A percentile compares a stretch with the other conserved stretches of the same genome.
These are phyloP conservation scores for Phytophthora aleatoria DNA, from an alignment of 352 stramenopile genomes.

Conservation along the genomic window DNA sequence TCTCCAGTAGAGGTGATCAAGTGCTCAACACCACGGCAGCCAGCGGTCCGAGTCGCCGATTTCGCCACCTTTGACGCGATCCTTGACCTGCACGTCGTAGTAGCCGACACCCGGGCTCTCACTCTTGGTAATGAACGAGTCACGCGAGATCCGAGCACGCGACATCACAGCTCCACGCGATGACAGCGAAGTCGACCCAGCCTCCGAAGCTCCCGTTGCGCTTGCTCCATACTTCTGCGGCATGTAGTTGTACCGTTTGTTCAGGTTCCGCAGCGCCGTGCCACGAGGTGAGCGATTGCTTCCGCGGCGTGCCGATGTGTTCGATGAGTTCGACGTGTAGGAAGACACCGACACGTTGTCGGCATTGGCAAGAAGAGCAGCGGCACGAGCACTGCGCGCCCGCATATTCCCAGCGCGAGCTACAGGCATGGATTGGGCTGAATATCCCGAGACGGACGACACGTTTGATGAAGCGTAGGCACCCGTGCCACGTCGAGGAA, in stretches of 20 bases:
- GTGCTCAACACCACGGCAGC: constrained; percentile 58
- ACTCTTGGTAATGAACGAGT: constrained; percentile 76
- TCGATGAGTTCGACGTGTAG: constrained; percentile 57
- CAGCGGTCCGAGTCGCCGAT: constrained; percentile 76
- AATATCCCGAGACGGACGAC: constrained; percentile 71
- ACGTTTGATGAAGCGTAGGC: constrained; percentile 69
- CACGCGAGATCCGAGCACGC: constrained; percentile 58
- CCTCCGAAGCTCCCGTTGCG: constrained; percentile 35
- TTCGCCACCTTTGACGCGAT: constrained; percentile 73
- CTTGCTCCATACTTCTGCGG: constrained; percentile 58
- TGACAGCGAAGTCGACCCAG: constrained; percentile 61
- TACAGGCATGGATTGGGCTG: constrained; percentile 43
- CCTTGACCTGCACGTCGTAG: constrained; percentile 73
- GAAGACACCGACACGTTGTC: constrained; percentile 67
- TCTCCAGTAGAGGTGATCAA: constrained; percentile 8
- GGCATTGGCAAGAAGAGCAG: constrained; percentile 32
- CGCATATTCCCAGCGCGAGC: constrained; percentile 32
- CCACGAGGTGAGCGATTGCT: constrained; percentile 39
- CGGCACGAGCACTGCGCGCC: constrained; percentile 40
- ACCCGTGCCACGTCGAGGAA: constrained; percentile 47
- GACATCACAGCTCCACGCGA: constrained; percentile 75
- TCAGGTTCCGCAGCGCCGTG: constrained; percentile 54
- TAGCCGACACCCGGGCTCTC: constrained; percentile 77
- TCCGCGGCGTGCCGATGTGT: constrained; percentile 32
- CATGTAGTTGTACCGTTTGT: constrained; percentile 75